Conservation (phyloP, 2,329 filamentous ascomycete genomes). For the Coniochaeta hoffmannii region DNA sequence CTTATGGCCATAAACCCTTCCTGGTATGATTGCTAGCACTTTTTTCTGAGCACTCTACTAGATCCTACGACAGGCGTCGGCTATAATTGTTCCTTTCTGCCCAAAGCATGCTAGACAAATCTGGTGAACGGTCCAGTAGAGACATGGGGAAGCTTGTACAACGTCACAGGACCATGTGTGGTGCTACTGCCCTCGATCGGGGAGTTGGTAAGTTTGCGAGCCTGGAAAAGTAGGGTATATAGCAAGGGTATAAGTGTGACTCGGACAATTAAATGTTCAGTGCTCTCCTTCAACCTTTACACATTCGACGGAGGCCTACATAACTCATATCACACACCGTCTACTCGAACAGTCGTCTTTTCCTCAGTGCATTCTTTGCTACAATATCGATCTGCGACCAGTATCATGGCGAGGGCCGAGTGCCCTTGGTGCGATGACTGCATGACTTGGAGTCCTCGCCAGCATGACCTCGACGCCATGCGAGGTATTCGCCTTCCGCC, state of each 20-base stretch:
- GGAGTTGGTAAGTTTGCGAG: no score
- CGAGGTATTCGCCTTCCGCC: background rate
- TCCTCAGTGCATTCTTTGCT: background rate
- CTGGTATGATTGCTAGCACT: background rate
- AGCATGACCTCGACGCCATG: conserved; percentile 3
- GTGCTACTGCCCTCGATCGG: background rate
- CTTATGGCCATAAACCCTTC: background rate
- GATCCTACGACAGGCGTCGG: background rate
- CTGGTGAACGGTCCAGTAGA: background rate
- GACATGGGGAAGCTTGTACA: background rate
- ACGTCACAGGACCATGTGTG: background rate
- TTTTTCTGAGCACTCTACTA: background rate
- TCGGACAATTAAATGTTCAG: no score
- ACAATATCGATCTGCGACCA: background rate
- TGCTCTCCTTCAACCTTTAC: no score
- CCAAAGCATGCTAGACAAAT: background rate
- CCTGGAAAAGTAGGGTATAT: no score
- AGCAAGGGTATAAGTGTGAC: no score
- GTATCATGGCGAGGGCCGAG: background rate
- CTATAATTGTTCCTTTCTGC: background rate
- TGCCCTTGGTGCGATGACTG: background rate
- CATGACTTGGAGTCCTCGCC: background rate
- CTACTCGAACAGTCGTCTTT: background rate
- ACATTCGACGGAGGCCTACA: background rate
- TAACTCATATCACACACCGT: background rate